phyloP scores from a whole-genome alignment of 1,139 yeast species.

The Scheffersomyces illinoinensis region DNA sequence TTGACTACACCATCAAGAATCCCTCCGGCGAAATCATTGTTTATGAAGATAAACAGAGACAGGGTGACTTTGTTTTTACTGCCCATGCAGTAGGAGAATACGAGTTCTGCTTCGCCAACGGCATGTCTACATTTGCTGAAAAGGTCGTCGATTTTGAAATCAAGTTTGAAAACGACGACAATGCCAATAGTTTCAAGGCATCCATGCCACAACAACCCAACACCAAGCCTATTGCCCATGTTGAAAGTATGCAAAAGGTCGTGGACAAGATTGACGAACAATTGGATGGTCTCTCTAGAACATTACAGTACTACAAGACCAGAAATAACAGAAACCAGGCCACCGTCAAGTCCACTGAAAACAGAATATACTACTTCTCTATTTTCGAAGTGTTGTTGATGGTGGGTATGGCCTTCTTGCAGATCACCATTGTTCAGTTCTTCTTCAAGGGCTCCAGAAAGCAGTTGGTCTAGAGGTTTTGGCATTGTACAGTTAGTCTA shows the following conservation, averaged over 20 bases:
- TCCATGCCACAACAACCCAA: constrained; percentile 64
- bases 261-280: constrained; percentile 67
- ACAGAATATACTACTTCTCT: constrained; percentile 85
- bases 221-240: constrained; percentile 55
- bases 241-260: constrained; percentile 60
- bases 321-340: constrained; percentile 90
- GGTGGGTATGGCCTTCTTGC: constrained; percentile 84
- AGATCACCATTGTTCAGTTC: constrained; percentile 80
- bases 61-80: constrained; percentile 78
- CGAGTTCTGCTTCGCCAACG: constrained; percentile 87
- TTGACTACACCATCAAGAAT: constrained; percentile 71
- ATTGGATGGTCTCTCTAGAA: constrained; percentile 61
- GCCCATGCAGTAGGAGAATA: constrained; percentile 81
- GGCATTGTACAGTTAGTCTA: neutral
- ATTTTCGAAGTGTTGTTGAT: constrained; percentile 77
- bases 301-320: constrained; percentile 83
- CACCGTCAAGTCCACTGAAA: constrained; percentile 85
- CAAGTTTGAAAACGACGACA: constrained; percentile 52
- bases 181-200: constrained; percentile 51
- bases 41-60: constrained; percentile 67
- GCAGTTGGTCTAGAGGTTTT: constrained; percentile 59
- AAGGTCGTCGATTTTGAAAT: constrained; percentile 90
- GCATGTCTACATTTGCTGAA: constrained; percentile 83
- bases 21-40: constrained; percentile 65
- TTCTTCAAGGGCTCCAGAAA: constrained; percentile 85